Evolutionary conservation across 345 rosid genomes (phyloP).

Genomic region (Trapa incisa): DNA sequence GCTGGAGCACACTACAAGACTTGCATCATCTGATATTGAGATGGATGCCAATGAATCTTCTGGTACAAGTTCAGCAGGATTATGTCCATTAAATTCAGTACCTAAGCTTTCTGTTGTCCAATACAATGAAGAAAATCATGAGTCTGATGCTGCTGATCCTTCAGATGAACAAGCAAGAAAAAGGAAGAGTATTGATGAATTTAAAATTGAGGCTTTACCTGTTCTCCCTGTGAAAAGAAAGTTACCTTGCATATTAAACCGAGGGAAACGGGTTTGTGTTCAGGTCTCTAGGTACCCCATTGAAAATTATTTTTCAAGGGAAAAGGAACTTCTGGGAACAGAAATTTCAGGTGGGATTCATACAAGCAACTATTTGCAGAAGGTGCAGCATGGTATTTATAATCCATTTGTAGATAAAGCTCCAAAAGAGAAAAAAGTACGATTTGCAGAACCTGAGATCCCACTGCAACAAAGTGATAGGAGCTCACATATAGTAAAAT

Average conservation of each 20-base stretch:
- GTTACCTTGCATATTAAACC: slow-evolving; percentile 21
- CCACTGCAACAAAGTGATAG: slow-evolving; percentile 16
- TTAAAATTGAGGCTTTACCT: slow-evolving; percentile 15
- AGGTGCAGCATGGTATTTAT: slow-evolving; percentile 9
- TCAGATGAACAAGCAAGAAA: slow-evolving; percentile 5
- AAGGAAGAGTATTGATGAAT: slow-evolving; percentile 10
- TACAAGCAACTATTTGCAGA: slow-evolving; percentile 10
- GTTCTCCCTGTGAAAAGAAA: slow-evolving; percentile 15
- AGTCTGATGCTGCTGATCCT: slow-evolving; percentile 1
- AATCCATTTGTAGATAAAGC: slow-evolving; percentile 2
- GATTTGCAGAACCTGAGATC: slow-evolving; percentile 24
- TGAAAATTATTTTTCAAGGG: slow-evolving; percentile 1
- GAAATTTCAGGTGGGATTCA: slow-evolving; percentile 12
- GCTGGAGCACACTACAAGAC: neutral
- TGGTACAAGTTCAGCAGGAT: neutral
- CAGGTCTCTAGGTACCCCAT: slow-evolving; percentile 17
- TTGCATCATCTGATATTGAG: neutral
- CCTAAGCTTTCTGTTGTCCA: neutral
- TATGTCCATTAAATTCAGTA: neutral
- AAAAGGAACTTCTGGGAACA: slow-evolving; percentile 13
- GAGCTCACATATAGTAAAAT: slow-evolving; percentile 9
- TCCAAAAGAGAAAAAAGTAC: slow-evolving; percentile 27
- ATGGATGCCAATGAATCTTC: neutral
- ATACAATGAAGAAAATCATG: slow-evolving; percentile 11
- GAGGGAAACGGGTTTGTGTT: slow-evolving; percentile 11